Percentiles rank a stretch among this genome's conserved stretches.
Evolutionary conservation across 2,329 filamentous ascomycete species (phyloP).

Genomic region (Xylaria sp.): DNA sequence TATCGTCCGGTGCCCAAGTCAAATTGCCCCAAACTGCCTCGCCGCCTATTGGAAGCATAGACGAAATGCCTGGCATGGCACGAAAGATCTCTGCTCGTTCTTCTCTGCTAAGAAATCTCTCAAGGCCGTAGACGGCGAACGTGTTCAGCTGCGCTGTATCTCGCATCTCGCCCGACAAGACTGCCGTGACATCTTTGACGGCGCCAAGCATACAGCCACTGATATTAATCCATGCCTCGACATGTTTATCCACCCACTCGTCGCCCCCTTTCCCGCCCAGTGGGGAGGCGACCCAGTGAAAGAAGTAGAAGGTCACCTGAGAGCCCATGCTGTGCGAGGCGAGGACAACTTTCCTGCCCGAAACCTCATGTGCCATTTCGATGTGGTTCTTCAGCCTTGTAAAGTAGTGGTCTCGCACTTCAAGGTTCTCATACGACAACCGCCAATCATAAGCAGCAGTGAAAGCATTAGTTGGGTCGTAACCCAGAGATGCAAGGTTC

Average conservation of each 20-base stretch:
- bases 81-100: constrained; percentile 95
- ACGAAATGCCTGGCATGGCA: constrained; percentile 95
- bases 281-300: constrained; percentile 83
- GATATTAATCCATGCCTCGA: constrained; percentile 98
- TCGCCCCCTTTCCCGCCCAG: constrained; percentile 83
- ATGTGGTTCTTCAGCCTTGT: constrained; percentile 90
- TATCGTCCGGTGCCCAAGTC: constrained; percentile 89
- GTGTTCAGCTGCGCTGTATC: constrained; percentile 97
- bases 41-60: constrained; percentile 95
- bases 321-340: constrained; percentile 98
- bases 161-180: constrained; percentile 97
- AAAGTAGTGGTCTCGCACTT: constrained; percentile 93
- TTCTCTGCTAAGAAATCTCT: constrained; percentile 91
- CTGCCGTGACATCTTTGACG: constrained; percentile 87
- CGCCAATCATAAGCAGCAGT: constrained; percentile 90
- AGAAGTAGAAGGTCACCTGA: constrained; percentile 88
- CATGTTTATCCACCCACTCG: constrained; percentile 87
- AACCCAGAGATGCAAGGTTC: constrained; percentile 94
- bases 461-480: constrained; percentile 83
- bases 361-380: constrained; percentile 80
- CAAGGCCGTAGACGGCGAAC: constrained; percentile 95
- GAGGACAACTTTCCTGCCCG: constrained; percentile 82
- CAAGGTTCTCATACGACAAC: constrained; percentile 88
- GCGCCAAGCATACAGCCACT: constrained; percentile 98
- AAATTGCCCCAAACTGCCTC: constrained; percentile 94